These are phyloP conservation scores for Protea cynaroides DNA, from an alignment of 164 flowering plant genomes.

Conservation along the genomic window DNA sequence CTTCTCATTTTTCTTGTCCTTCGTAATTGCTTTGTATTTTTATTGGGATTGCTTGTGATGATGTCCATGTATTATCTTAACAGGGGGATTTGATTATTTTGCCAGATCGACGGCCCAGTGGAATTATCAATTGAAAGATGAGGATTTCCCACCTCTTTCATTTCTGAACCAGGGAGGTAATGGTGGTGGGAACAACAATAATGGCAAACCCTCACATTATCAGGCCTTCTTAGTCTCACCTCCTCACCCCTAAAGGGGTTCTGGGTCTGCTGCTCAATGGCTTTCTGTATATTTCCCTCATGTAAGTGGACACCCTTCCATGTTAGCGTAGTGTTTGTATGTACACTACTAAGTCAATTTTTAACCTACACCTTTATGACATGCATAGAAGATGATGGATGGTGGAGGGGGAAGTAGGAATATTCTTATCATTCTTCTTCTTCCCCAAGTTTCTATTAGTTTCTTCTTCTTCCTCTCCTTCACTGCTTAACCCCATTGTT, in stretches of 20 bases:
- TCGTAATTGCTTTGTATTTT: neutral
- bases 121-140: slow-evolving; percentile 36
- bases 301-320: slow-evolving; percentile 17
- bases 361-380: slow-evolving; percentile 14
- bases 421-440: neutral
- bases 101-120: slow-evolving; percentile 36
- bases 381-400: slow-evolving; percentile 6
- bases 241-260: slow-evolving; percentile 14
- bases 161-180: slow-evolving; percentile 23
- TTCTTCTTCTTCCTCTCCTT: neutral
- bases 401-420: slow-evolving; percentile 6
- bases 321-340: slow-evolving; percentile 24
- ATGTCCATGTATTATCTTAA: slow-evolving; percentile 32
- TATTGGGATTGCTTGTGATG: slow-evolving; percentile 28
- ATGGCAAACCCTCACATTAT: slow-evolving; percentile 23
- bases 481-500: neutral
- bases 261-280: slow-evolving; percentile 13
- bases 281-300: slow-evolving; percentile 19
- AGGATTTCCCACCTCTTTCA: slow-evolving; percentile 38
- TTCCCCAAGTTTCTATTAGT: neutral
- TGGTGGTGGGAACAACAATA: slow-evolving; percentile 26
- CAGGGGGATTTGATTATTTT: slow-evolving; percentile 63
- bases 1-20: neutral
- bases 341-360: slow-evolving; percentile 25
- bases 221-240: slow-evolving; percentile 19